These are phyloP conservation scores for Grigorovia humatica DNA, from an alignment of 805 yeast species.

Conservation along the genomic window DNA sequence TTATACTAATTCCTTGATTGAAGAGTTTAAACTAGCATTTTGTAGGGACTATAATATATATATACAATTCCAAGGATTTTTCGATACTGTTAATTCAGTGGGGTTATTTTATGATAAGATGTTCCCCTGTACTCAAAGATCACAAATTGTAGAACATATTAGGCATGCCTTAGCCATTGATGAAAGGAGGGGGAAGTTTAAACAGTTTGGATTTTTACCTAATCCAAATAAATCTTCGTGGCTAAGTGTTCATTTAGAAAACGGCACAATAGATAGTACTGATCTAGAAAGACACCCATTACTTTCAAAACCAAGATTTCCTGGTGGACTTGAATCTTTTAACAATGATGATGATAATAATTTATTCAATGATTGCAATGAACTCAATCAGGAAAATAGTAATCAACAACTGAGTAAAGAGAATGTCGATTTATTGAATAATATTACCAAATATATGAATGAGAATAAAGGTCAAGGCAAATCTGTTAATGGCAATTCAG, in stretches of 20 bases:
- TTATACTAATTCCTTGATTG: slow-evolving; percentile 36
- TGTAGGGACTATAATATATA: slow-evolving; percentile 33
- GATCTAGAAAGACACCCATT: background rate
- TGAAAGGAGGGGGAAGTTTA: slow-evolving; percentile 55
- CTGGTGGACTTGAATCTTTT: background rate
- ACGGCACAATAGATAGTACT: background rate
- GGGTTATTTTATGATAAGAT: slow-evolving; percentile 47
- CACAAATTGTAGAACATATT: slow-evolving; percentile 44
- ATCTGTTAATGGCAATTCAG: background rate
- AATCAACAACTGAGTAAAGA: background rate
- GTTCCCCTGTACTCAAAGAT: slow-evolving; percentile 47
- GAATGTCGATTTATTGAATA: background rate
- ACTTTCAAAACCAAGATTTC: background rate
- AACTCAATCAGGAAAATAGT: background rate
- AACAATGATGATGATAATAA: background rate
- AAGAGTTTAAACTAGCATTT: slow-evolving; percentile 47
- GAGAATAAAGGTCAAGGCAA: background rate
- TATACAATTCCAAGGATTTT: slow-evolving; percentile 53
- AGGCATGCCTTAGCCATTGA: slow-evolving; percentile 61
- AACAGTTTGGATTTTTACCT: slow-evolving; percentile 44
- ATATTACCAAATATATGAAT: background rate
- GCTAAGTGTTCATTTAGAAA: slow-evolving; percentile 8
- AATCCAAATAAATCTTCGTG: slow-evolving; percentile 29
- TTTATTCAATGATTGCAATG: too few species aligned
- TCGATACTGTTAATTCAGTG: slow-evolving; percentile 61